These are phyloP conservation scores for Athelia sp. DNA, from an alignment of 1,284 basidiomycete genomes.

Conservation along the genomic window DNA sequence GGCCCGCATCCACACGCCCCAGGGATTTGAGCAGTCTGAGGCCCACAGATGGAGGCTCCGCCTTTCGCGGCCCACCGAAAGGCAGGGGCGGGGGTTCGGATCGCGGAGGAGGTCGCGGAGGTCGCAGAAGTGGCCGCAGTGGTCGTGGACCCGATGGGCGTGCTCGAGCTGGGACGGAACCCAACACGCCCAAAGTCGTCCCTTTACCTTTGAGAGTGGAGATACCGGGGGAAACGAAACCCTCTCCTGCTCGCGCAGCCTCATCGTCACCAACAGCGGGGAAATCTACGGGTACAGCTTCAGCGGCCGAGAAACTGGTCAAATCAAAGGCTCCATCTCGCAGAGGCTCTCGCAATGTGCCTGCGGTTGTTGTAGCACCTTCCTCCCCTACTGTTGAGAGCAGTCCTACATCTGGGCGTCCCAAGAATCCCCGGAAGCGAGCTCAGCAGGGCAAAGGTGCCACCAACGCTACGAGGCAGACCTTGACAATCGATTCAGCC, in stretches of 20 bases:
- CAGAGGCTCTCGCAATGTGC: conserved; percentile 28
- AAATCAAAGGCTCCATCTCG: conserved; percentile 31
- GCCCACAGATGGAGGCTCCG: conserved; percentile 41
- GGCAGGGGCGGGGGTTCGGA: conserved; percentile 33
- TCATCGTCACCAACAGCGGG: conserved; percentile 1
- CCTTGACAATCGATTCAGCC: background rate
- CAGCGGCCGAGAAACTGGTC: conserved; percentile 20
- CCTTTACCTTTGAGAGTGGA: conserved; percentile 17
- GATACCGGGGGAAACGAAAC: conserved; percentile 14
- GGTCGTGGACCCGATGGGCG: conserved; percentile 22
- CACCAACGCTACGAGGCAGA: background rate
- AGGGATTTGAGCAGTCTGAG: conserved; percentile 39
- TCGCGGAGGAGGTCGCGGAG: conserved; percentile 21
- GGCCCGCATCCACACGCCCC: conserved; percentile 23
- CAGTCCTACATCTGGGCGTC: conserved; percentile 26
- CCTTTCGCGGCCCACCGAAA: conserved; percentile 34
- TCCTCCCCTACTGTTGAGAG: conserved; percentile 22
- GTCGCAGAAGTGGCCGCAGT: conserved; percentile 21
- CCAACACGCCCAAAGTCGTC: conserved; percentile 15
- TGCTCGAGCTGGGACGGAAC: conserved; percentile 7
- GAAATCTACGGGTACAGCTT: conserved; percentile 12
- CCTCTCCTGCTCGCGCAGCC: conserved; percentile 9
- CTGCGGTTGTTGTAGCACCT: conserved; percentile 24
- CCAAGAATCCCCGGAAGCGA: background rate
- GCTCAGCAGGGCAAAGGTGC: background rate